A percentile compares a stretch with the other conserved stretches of the same genome.
Evolutionary conservation across 225 moss, liverwort and hornwort genomes (phyloP).

Genomic region (Bryum argenteum): DNA sequence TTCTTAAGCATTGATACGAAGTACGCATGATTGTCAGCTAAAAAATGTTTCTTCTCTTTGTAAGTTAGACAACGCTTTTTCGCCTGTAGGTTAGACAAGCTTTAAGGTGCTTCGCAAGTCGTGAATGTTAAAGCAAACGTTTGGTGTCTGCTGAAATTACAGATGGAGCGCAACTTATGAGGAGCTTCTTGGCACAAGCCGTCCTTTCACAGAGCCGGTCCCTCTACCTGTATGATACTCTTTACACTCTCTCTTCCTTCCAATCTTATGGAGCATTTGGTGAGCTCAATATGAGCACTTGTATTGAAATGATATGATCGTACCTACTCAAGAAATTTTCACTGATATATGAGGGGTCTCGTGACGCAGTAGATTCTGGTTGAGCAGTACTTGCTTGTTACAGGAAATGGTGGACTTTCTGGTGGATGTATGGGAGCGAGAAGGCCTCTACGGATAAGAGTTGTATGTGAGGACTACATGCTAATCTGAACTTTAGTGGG

Average conservation of each 20-base stretch:
- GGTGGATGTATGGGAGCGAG: constrained; percentile 52
- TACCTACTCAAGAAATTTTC: neutral
- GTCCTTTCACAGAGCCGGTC: constrained; percentile 48
- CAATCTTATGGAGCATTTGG: neutral
- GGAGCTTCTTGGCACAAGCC: constrained; percentile 50
- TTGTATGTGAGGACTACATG: neutral
- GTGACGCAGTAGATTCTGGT: neutral
- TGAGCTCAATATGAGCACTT: neutral
- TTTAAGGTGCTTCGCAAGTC: neutral
- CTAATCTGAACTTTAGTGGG: neutral
- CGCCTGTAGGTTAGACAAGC: neutral
- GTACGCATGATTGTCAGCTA: too few species aligned
- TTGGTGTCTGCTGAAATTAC: constrained; percentile 20
- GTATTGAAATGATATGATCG: too few species aligned
- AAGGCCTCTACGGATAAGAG: constrained; percentile 43
- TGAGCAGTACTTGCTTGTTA: constrained; percentile 13
- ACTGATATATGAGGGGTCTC: too few species aligned
- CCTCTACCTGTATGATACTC: constrained; percentile 45
- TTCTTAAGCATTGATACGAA: neutral
- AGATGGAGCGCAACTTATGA: constrained; percentile 54
- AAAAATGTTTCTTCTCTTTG: too few species aligned
- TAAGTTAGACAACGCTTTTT: too few species aligned
- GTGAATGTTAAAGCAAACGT: neutral
- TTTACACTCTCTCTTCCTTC: neutral
- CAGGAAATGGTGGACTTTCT: constrained; percentile 60